Conservation (phyloP, 208 protist genomes). For the Acanthamoeba polyphaga region DNA sequence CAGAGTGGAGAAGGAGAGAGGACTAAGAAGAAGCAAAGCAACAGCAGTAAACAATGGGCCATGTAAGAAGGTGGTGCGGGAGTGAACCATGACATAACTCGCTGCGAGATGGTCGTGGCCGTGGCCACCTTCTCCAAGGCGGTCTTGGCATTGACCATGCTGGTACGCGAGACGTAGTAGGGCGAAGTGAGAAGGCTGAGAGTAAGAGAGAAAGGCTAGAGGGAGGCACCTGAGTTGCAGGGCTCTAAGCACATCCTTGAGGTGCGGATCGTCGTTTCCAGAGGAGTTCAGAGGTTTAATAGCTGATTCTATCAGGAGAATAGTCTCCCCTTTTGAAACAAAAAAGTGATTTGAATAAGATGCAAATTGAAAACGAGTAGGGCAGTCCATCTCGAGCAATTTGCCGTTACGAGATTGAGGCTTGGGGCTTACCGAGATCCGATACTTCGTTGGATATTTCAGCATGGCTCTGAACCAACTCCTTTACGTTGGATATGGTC, state of each 20-base stretch:
- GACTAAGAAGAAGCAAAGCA: background rate
- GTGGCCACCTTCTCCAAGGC: background rate
- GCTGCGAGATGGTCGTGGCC: background rate
- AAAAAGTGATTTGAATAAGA: background rate
- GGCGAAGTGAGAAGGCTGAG: too few relatives aligned
- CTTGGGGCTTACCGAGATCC: background rate
- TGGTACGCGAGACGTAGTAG: background rate
- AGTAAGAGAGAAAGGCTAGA: background rate
- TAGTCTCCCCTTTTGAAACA: background rate
- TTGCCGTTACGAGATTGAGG: background rate
- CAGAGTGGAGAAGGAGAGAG: background rate
- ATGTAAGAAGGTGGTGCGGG: background rate
- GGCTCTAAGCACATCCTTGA: background rate
- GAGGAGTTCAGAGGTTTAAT: background rate
- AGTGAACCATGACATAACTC: background rate
- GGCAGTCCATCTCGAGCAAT: background rate
- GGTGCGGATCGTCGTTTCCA: background rate
- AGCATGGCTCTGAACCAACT: conserved; percentile 29
- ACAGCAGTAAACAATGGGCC: background rate
- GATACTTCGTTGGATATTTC: conserved; percentile 23
- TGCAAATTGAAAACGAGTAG: too few relatives aligned
- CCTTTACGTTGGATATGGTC: background rate
- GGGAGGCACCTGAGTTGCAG: conserved; percentile 7
- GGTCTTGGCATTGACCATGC: conserved; percentile 1
- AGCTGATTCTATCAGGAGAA: conserved; percentile 16